Evolutionary conservation across 495 filamentous ascomycete genomes (phyloP).

Genomic region (Penicillium taxi): DNA sequence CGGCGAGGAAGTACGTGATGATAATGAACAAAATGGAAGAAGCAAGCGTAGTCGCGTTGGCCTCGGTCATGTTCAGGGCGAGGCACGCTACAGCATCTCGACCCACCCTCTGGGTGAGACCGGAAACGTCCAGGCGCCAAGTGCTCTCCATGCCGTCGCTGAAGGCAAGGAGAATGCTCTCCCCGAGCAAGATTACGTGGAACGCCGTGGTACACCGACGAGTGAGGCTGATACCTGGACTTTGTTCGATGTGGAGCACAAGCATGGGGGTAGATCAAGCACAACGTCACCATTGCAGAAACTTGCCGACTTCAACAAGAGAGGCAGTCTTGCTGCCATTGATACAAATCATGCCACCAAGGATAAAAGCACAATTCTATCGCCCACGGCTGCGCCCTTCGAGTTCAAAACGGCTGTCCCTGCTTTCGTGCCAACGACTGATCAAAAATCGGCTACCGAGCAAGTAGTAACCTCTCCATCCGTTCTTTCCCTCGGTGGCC

Average conservation of each 20-base stretch:
- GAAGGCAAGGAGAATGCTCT: conserved; percentile 42
- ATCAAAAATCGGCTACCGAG: conserved; percentile 12
- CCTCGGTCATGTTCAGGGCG: conserved; percentile 53
- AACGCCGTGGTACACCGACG: conserved; percentile 27
- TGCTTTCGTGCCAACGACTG: conserved; percentile 37
- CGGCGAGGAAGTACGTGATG: not conserved
- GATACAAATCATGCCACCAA: conserved; percentile 21
- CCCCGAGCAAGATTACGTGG: conserved; percentile 21
- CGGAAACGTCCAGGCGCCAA: conserved; percentile 26
- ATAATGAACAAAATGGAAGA: no score
- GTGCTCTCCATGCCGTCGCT: conserved; percentile 19
- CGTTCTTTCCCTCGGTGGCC: conserved; percentile 16
- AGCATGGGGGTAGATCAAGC: conserved; percentile 32
- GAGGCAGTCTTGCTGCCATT: no score
- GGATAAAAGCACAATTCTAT: conserved; percentile 39
- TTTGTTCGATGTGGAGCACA: conserved; percentile 35
- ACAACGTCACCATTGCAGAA: conserved; percentile 21
- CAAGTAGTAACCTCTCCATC: not conserved
- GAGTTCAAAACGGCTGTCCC: conserved; percentile 48
- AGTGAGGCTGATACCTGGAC: conserved; percentile 39
- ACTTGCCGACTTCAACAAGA: conserved; percentile 1
- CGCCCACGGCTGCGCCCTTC: conserved; percentile 61
- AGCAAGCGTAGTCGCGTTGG: conserved; percentile 63
- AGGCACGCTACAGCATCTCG: conserved; percentile 63
- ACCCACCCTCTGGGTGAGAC: conserved; percentile 39